Evolutionary conservation across 495 filamentous ascomycete genomes (phyloP), one percentile per base, ranked within the genome.

Genomic region (Penicillium cinerascens): DNA sequence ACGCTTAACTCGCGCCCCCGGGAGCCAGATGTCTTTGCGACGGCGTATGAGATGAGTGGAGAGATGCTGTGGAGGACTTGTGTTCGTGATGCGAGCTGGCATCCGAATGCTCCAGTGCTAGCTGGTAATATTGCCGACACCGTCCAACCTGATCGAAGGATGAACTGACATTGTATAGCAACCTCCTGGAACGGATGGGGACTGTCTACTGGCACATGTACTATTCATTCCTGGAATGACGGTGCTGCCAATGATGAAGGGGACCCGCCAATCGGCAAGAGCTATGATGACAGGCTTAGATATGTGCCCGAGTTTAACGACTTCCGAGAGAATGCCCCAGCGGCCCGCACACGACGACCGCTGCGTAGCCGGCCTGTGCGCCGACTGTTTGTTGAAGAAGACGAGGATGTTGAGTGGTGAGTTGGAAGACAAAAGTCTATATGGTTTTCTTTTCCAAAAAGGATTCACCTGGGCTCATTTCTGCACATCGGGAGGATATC

Each of bases 51-150:
- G 26, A 70, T 73, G 33, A 61, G 64, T 22, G 65, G 66, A 15
- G 68, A 72, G 15, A 67, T 75, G 25, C 49, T 64, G 3, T 92
- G 89, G 87, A 78, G 78, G 63, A 92, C 91, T 1, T 87, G 91
- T 54, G 91, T 97, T 35, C 81, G 93, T 47, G 93, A 98, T 78
- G 91, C 88, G 21, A 90, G 87, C 58, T 98, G 93, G 93, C 93
- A 97, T 78, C 93, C 93, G 2, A 85, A 81, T 65, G 89, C 88
- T 13, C 91, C 92, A 3, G 77, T 96, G 20, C 74, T 98, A 63
- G 95, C 92, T 65, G 88, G 91, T 92, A 79, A 65, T 74, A 13
- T 15, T 1, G 9, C 36, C 7, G 7, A n/a, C 16, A 13, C 6
- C 2, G 7, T 37, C 36, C 18, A 6, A 38, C n/a, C 23, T 53